These are phyloP conservation scores for Sporothrix variecibatus DNA, from an alignment of 2,329 filamentous ascomycete species.

Conservation along the genomic window DNA sequence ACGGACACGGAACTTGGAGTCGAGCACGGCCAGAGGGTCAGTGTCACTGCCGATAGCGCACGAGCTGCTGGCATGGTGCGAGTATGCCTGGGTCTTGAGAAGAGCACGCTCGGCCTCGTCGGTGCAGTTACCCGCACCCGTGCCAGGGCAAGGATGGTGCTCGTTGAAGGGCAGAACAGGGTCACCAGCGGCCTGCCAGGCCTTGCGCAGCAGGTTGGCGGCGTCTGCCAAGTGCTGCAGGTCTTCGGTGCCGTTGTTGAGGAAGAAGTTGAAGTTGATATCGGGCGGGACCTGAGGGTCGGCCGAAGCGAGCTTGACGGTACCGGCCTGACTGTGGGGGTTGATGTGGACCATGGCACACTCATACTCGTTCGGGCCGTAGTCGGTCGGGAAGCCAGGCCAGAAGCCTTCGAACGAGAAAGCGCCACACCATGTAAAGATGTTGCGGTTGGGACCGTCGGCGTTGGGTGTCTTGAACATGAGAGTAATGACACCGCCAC, in stretches of 20 bases:
- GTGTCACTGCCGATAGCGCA: conserved; percentile 53
- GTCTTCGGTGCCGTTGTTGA: conserved; percentile 35
- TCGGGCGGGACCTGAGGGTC: conserved; percentile 65
- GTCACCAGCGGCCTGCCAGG: conserved; percentile 27
- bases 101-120: conserved; percentile 29
- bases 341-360: conserved; percentile 31
- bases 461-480: conserved; percentile 30
- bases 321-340: conserved; percentile 48
- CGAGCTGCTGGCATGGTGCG: conserved; percentile 57
- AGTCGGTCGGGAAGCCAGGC: conserved; percentile 31
- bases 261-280: conserved; percentile 65
- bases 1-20: conserved; percentile 56
- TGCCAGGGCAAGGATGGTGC: conserved; percentile 30
- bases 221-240: conserved; percentile 31
- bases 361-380: conserved; percentile 29
- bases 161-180: conserved; percentile 29
- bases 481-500: conserved; percentile 29
- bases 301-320: conserved; percentile 59
- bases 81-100: conserved; percentile 47
- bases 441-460: conserved; percentile 27
- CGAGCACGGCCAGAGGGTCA: conserved; percentile 54
- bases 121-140: conserved; percentile 29
- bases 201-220: conserved; percentile 30
- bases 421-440: conserved; percentile 30
- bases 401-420: conserved; percentile 34